These are phyloP conservation scores for Smallanthus sonchifolius DNA, from an alignment of 129 eudicot species.

Conservation along the genomic window DNA sequence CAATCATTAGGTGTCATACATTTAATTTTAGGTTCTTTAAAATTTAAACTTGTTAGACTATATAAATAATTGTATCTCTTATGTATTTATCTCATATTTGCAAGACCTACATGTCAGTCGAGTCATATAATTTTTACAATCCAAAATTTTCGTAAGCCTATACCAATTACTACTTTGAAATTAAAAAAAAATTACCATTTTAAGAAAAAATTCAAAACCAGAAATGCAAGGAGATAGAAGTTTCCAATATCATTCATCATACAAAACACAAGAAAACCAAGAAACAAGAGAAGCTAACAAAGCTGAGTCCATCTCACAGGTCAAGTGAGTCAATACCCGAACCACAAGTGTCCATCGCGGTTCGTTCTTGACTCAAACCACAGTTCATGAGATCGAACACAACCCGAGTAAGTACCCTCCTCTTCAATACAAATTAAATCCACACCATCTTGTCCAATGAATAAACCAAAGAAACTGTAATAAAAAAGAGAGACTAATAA, in stretches of 20 bases:
- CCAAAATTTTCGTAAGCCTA: too few species aligned
- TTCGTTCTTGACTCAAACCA: conserved; percentile 95
- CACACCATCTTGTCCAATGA: conserved; percentile 24
- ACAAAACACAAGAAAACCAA: conserved; percentile 15
- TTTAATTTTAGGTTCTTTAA: too few species aligned
- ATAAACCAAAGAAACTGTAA: background rate
- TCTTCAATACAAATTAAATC: conserved; percentile 30
- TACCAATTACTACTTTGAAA: too few species aligned
- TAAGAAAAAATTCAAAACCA: too few species aligned
- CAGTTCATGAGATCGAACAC: conserved; percentile 20
- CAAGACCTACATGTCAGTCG: too few species aligned
- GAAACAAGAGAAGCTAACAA: conserved; percentile 30
- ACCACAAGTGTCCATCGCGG: conserved; percentile 63
- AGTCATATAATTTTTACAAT: too few species aligned
- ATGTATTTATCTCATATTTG: too few species aligned
- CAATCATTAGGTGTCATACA: too few species aligned
- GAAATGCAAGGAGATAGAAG: background rate
- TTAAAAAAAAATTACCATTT: too few species aligned
- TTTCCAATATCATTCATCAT: conserved; percentile 11
- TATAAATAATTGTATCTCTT: too few species aligned
- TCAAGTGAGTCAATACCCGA: conserved; percentile 94
- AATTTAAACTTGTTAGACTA: too few species aligned
- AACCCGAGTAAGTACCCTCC: conserved; percentile 19
- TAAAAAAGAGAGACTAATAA: too few species aligned
- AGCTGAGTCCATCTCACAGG: conserved; percentile 28